phyloP scores from a whole-genome alignment of 2,329 filamentous ascomycete genomes.

The Alternaria postmessia region DNA sequence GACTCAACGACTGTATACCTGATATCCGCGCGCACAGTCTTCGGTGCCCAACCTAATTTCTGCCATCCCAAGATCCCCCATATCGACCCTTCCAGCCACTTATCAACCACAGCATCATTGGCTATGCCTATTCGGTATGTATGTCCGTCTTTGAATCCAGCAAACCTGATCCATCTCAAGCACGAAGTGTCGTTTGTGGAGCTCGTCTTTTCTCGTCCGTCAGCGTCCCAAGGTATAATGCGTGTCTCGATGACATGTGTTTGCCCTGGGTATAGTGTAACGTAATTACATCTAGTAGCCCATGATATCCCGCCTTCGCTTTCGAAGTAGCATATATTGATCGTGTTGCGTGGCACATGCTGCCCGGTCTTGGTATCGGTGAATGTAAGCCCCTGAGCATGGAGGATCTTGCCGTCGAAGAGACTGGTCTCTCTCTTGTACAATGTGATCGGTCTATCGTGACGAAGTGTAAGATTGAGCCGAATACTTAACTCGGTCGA shows the following conservation, averaged over 20 bases:
- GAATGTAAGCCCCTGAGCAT: conserved; percentile 5
- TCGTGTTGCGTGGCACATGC: conserved; percentile 1
- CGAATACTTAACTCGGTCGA: neutral
- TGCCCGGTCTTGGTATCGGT: conserved; percentile 2
- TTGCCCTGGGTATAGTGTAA: neutral
- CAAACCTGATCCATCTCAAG: neutral
- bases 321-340: neutral
- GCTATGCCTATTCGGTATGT: neutral
- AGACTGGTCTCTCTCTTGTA: neutral
- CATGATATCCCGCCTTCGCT: neutral
- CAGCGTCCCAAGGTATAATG: neutral
- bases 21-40: neutral
- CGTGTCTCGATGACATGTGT: neutral
- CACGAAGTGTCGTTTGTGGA: neutral
- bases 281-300: neutral
- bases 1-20: no score
- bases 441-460: neutral
- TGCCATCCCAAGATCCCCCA: neutral
- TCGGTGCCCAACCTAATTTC: neutral
- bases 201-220: neutral
- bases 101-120: neutral
- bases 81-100: neutral
- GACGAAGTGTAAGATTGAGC: neutral
- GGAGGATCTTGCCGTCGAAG: conserved; percentile 3
- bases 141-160: neutral